Base-by-base conservation (phyloP, 768 basidiomycete species). In the Mycena haematopus region DNA sequence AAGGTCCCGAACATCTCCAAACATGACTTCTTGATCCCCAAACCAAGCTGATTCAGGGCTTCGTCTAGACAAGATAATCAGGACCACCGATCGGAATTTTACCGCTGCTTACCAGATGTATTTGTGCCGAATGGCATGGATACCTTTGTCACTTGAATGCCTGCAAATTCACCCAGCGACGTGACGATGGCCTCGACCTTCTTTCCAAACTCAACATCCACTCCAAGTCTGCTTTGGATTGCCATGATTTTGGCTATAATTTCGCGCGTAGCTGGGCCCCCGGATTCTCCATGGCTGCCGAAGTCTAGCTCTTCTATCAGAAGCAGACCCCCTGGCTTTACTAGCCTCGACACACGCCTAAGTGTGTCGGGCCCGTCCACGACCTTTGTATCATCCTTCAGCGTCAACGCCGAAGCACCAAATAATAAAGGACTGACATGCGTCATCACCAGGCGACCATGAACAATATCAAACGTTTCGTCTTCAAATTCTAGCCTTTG, bases 281-380 rank as follows among this genome's bases (percentile, higher is more conserved):
- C 59, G 15, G 29, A 54, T 13, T 35, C 35, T 2, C 10, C 25
- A 31, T 19, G 9, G 17, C 44, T 46, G 3, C 9, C 17, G 33
- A 60, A 8, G 14, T 60, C 59, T 7, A 27, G 13, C 1, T 60
- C 59, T 38, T 60, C 59, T 14, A 60, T 54, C 22, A 60, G 42
- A 11, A 60, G 52, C 14, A 60, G 52, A 25, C 59, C 59, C 11
- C 59, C 59, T 6, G 59, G 59, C 35, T 24, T 60, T 13, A 60
- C 51, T n/a, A 60, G 27, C 3, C 44, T 40, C 2, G 51, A 51
- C 10, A n/a, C 52, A 9, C 45, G 40, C 10, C 7, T 8, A 19
- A 60, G 14, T 8, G 19, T 24, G 6, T 19, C 45, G 1, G 25
- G 8, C 36, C 36, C 59, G 25, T 60, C 25, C 33, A 22, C 21